A percentile compares a stretch with the other conserved stretches of the same genome.
Evolutionary conservation across 805 yeast species (phyloP).

Genomic region (Pichia cephalocereana): DNA sequence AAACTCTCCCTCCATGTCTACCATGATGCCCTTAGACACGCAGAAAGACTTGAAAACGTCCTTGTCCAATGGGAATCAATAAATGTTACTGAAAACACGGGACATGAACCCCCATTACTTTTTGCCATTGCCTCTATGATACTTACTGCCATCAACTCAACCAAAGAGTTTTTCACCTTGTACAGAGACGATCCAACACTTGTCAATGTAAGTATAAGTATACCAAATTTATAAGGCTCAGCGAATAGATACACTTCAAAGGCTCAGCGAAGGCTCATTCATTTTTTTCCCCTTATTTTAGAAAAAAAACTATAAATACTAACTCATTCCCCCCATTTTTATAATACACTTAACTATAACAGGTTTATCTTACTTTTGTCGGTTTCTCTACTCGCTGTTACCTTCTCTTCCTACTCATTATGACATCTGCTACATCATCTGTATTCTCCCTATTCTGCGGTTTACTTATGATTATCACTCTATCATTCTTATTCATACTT

Average conservation of each 20-base stretch:
- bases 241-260: too few species aligned
- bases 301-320: background rate
- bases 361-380: conserved; percentile 2
- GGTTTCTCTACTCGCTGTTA: background rate
- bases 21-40: background rate
- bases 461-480: conserved; percentile 9
- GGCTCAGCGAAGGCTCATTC: background rate
- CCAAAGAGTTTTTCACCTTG: background rate
- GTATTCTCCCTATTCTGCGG: conserved; percentile 14
- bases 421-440: background rate
- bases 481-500: conserved; percentile 11
- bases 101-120: too few species aligned
- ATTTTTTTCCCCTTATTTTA: too few species aligned
- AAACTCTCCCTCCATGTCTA: background rate
- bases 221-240: too few species aligned
- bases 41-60: background rate
- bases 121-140: too few species aligned
- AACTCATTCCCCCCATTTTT: background rate
- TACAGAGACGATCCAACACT: background rate
- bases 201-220: background rate
- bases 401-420: background rate
- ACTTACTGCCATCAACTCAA: too few species aligned
- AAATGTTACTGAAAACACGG: too few species aligned
- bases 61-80: background rate
- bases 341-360: background rate